A percentile compares a stretch with the other conserved stretches of the same genome.
phyloP scores from a whole-genome alignment of 2,329 filamentous ascomycete species.

The Tolypocladium capitatum region DNA sequence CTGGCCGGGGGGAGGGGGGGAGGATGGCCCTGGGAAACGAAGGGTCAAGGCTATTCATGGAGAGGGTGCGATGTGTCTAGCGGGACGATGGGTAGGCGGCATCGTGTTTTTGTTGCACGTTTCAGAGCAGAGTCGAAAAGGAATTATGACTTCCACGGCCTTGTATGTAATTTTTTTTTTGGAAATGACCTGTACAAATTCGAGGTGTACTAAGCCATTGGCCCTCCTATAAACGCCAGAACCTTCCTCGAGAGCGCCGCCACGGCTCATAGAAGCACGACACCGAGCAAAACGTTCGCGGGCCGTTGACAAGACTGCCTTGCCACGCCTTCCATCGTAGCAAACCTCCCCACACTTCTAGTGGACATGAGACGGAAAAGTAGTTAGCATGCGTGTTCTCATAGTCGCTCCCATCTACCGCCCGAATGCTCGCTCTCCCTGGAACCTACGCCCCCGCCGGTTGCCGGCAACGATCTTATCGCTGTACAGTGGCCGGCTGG shows the following conservation, averaged over 20 bases:
- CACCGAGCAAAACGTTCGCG: background rate
- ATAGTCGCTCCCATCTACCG: background rate
- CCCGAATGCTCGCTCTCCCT: constrained; percentile 5
- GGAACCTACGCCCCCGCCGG: constrained; percentile 14
- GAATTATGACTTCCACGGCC: background rate
- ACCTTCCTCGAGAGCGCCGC: background rate
- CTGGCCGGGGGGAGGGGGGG: background rate
- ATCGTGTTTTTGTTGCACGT: background rate
- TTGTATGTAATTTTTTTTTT: no score
- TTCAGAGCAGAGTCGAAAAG: background rate
- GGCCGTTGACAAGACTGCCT: background rate
- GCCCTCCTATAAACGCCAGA: background rate
- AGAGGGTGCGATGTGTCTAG: background rate
- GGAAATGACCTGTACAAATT: background rate
- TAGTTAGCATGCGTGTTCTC: no score
- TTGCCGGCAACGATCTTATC: constrained; percentile 27
- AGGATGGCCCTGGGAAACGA: background rate
- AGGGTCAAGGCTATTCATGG: background rate
- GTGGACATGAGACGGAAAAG: background rate
- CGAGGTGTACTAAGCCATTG: background rate
- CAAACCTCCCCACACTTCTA: background rate
- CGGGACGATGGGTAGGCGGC: background rate
- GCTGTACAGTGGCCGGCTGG: constrained; percentile 37
- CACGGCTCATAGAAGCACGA: background rate
- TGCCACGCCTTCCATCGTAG: background rate